A percentile compares a stretch with the other conserved stretches of the same genome.
These are phyloP conservation scores for Salvia rosmarinus DNA, from an alignment of 257 asterid species.

Conservation along the genomic window DNA sequence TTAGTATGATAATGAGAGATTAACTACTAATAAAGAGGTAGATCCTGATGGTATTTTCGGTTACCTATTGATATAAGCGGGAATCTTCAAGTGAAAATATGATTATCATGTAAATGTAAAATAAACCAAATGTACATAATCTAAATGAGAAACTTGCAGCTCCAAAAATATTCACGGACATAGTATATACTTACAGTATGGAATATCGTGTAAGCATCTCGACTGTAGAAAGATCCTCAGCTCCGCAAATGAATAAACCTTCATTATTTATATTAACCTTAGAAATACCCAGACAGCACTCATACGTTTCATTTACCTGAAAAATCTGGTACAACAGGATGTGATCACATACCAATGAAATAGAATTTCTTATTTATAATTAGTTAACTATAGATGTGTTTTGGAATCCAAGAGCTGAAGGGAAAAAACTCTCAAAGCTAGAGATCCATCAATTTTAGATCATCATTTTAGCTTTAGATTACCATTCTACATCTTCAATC, in stretches of 20 bases:
- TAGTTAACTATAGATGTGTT: slow-evolving; percentile 23
- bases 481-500: too few relatives aligned
- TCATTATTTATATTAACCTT: slow-evolving; percentile 70
- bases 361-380: slow-evolving; percentile 6
- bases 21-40: too few relatives aligned
- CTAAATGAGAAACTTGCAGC: background rate
- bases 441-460: slow-evolving; percentile 17
- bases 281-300: slow-evolving; percentile 80
- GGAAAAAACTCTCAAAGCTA: slow-evolving; percentile 22
- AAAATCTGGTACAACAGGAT: slow-evolving; percentile 37
- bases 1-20: background rate
- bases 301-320: slow-evolving; percentile 88
- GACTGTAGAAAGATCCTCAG: slow-evolving; percentile 75
- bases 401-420: slow-evolving; percentile 2
- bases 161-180: slow-evolving; percentile 23
- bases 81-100: background rate
- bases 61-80: slow-evolving; percentile 1
- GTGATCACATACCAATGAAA: slow-evolving; percentile 15
- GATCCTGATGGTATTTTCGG: background rate
- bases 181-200: slow-evolving; percentile 65
- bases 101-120: slow-evolving; percentile 16
- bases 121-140: background rate
- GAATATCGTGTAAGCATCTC: slow-evolving; percentile 84
- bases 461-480: slow-evolving; percentile 21
- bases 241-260: slow-evolving; percentile 78